Evolutionary conservation across 345 rosid species (phyloP).

Genomic region (Euclidium syriacum): DNA sequence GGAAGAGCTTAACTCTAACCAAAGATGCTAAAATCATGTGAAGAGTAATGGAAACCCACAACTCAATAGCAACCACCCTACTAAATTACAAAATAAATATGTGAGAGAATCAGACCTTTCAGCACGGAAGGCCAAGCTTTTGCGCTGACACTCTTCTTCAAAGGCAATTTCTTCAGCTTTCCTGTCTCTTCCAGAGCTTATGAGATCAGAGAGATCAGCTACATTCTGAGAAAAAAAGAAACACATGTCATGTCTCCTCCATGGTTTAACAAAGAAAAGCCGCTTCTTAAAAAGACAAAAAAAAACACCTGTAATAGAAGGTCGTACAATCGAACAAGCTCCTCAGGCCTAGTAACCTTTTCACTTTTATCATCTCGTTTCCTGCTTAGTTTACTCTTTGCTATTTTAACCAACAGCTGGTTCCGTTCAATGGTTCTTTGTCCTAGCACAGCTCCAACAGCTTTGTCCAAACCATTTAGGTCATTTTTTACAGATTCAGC

Average conservation of each 20-base stretch:
- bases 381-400: constrained; percentile 76
- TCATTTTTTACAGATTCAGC: constrained; percentile 91
- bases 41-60: too few species aligned
- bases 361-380: constrained; percentile 89
- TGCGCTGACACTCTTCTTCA: constrained; percentile 66
- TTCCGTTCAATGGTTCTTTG: constrained; percentile 92
- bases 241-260: constrained; percentile 2
- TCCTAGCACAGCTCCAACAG: constrained; percentile 87
- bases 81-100: too few species aligned
- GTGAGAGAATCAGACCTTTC: constrained; percentile 61
- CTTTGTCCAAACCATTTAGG: constrained; percentile 93
- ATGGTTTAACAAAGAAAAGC: constrained; percentile 1
- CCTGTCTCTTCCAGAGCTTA: constrained; percentile 93
- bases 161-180: constrained; percentile 87
- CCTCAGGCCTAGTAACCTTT: constrained; percentile 89
- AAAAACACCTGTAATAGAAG: constrained; percentile 72
- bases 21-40: background rate
- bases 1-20: constrained; percentile 2
- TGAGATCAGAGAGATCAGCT: constrained; percentile 94
- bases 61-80: background rate
- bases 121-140: constrained; percentile 77
- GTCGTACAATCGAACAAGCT: constrained; percentile 93
- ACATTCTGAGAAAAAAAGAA: constrained; percentile 65
- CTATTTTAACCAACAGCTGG: constrained; percentile 80
- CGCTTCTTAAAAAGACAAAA: too few species aligned